A percentile compares a stretch with the other conserved stretches of the same genome.
These are phyloP conservation scores for Plectosphaerella plurivora DNA, from an alignment of 2,329 filamentous ascomycete species.

Conservation along the genomic window DNA sequence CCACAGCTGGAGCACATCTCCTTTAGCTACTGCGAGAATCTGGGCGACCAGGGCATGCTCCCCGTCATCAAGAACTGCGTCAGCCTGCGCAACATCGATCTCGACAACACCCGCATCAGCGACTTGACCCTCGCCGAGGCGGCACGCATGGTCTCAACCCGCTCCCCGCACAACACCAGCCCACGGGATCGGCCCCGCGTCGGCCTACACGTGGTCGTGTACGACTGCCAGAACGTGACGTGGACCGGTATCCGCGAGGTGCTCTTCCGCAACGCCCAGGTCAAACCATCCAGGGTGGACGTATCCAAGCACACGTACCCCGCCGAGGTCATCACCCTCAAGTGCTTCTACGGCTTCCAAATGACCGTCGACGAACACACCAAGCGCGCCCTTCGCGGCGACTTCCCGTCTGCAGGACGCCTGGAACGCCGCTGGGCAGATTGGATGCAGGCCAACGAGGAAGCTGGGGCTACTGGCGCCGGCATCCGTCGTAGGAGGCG, in stretches of 20 bases:
- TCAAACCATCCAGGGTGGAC: constrained; percentile 45
- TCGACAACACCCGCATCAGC: constrained; percentile 91
- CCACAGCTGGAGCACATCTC: constrained; percentile 72
- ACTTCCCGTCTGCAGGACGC: constrained; percentile 68
- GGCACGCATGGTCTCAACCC: constrained; percentile 69
- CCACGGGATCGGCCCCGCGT: constrained; percentile 41
- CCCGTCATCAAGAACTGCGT: constrained; percentile 74
- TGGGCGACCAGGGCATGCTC: constrained; percentile 81
- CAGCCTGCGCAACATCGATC: constrained; percentile 65
- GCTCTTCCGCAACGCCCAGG: constrained; percentile 76
- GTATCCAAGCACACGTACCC: constrained; percentile 53
- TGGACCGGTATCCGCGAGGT: constrained; percentile 90
- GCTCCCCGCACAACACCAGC: constrained; percentile 42
- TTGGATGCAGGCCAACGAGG: constrained; percentile 89
- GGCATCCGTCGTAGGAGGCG: constrained; percentile 67
- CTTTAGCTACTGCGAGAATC: constrained; percentile 81
- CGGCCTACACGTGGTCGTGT: constrained; percentile 74
- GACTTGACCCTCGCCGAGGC: constrained; percentile 84
- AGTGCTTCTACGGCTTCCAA: constrained; percentile 95
- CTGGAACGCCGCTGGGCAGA: constrained; percentile 89
- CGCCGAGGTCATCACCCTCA: constrained; percentile 76
- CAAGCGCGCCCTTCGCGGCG: constrained; percentile 75
- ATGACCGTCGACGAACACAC: constrained; percentile 92
- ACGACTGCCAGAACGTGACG: constrained; percentile 87
- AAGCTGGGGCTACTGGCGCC: constrained; percentile 65